Evolutionary conservation across 23 red algal species (phyloP), one percentile per base, ranked within the genome.

Genomic region (Chondrus crispus): DNA sequence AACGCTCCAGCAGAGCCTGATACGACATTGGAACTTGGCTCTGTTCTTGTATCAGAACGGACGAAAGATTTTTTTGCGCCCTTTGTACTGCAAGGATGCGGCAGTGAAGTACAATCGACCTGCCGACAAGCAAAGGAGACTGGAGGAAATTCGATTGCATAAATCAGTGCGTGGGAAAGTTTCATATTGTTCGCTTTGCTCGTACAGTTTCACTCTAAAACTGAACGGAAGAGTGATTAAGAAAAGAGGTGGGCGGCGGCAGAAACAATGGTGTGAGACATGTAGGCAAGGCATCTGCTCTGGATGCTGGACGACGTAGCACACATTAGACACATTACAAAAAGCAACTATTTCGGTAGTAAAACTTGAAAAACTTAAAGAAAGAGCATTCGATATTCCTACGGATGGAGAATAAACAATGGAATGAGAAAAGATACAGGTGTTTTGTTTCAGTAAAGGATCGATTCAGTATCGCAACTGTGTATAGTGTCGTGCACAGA

Each of bases 151-250:
- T 46, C 3, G 10, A 28, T 13, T 28, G 20, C 73, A 48, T 78
- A 22, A 46, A 4, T 44, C 40, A 22, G 73, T 78, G 2, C 13
- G 12, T 54, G 50, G 50, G 20, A 54, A 54, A 54, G 12, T 54
- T 54, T 12, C 50, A 54, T 83, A 83, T 35, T 83, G 79, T 63
- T 35, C 28, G 4, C 18, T 83, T n/a, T 83, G 79, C 18, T 54
- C 50, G 20, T 54, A 14, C 50, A 85, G 57, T 69, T 43, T 32
- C 24, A 85, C 41, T 47, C 57, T 85, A 30, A 85, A 70, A 40
- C 49, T 48, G 53, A 85, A 85, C 49, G 81, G 81, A 62, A 85
- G 69, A 60, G 20, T 18, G 16, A 46, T 63, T 44, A 70, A 62
- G 69, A 85, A 46, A 60, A 85, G 63, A 85, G 81, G 46, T 18